These are phyloP conservation scores for Penicillium diatomitis DNA, from an alignment of 495 filamentous ascomycete species.

Conservation along the genomic window DNA sequence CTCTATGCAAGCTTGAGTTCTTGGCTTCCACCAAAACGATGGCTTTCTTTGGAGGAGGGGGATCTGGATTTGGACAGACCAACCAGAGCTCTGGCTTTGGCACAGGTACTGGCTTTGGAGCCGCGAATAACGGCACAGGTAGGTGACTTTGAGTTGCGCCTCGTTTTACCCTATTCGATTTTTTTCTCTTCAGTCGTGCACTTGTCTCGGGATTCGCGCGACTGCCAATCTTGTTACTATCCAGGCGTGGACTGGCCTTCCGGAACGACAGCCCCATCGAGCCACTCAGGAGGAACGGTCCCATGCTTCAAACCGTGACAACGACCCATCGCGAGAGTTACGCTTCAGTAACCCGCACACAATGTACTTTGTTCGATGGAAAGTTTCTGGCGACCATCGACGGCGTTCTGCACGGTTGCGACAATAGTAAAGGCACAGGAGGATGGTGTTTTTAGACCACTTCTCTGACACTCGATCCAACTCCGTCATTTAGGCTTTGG, in stretches of 20 bases:
- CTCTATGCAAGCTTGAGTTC: conserved; percentile 29
- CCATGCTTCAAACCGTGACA: too few species aligned
- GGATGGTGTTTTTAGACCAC: conserved; percentile 15
- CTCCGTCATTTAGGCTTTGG: conserved; percentile 50
- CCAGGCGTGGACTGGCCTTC: conserved; percentile 7
- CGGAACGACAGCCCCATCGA: not conserved
- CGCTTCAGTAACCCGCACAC: too few species aligned
- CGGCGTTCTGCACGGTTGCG: conserved; percentile 24
- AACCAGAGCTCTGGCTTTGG: conserved; percentile 46
- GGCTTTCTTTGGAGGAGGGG: conserved; percentile 45
- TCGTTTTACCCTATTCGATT: conserved; percentile 2
- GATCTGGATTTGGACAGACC: conserved; percentile 48
- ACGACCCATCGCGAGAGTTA: too few species aligned
- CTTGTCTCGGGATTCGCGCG: not conserved
- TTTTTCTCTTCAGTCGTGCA: not conserved
- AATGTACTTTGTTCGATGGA: not conserved
- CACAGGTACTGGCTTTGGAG: conserved; percentile 29
- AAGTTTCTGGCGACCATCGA: conserved; percentile 16
- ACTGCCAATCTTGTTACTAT: conserved; percentile 1
- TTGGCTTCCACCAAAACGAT: conserved; percentile 29
- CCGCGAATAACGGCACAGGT: conserved; percentile 34
- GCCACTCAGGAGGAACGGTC: too few species aligned
- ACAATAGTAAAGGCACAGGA: conserved; percentile 38
- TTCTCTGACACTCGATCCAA: conserved; percentile 37
- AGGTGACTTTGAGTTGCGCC: conserved; percentile 24